A percentile compares a stretch with the other conserved stretches of the same genome.
Evolutionary conservation across 225 moss, liverwort and hornwort species (phyloP).

Genomic region (Asterella californica): DNA sequence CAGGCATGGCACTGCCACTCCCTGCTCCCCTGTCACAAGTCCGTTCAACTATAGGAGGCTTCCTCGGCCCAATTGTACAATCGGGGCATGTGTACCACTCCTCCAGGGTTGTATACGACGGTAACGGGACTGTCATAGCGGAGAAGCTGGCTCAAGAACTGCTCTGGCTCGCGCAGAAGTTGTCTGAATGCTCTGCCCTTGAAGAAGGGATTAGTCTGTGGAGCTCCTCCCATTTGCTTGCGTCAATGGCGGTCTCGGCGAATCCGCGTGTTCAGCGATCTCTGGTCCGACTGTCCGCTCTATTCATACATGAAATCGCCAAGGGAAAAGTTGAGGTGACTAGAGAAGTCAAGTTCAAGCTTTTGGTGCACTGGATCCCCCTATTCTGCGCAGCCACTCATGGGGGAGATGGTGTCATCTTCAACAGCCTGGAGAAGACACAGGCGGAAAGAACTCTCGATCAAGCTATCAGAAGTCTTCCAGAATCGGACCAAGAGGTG

Average conservation of each 20-base stretch:
- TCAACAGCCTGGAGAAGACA: slow-evolving; percentile 50
- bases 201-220: slow-evolving; percentile 54
- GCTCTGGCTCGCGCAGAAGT: slow-evolving; percentile 68
- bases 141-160: slow-evolving; percentile 71
- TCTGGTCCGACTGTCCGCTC: slow-evolving; percentile 59
- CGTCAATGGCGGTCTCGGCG: slow-evolving; percentile 49
- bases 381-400: slow-evolving; percentile 75
- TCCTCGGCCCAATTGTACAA: not conserved
- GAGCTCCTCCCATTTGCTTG: slow-evolving; percentile 55
- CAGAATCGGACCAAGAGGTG: slow-evolving; percentile 62
- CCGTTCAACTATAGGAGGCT: slow-evolving; percentile 19
- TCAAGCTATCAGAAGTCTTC: slow-evolving; percentile 43
- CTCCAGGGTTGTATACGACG: not conserved
- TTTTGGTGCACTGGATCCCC: slow-evolving; percentile 70
- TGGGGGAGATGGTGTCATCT: slow-evolving; percentile 76
- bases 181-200: slow-evolving; percentile 50
- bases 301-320: slow-evolving; percentile 30
- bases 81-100: not conserved
- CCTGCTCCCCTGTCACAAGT: slow-evolving; percentile 22
- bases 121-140: slow-evolving; percentile 23
- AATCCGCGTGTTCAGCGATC: slow-evolving; percentile 64
- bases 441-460: slow-evolving; percentile 54
- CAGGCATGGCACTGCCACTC: slow-evolving; percentile 20
- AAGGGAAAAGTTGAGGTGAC: slow-evolving; percentile 37
- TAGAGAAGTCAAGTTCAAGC: slow-evolving; percentile 50